phyloP scores from a whole-genome alignment of 495 filamentous ascomycete species.

The Aspergillus avenaceus region DNA sequence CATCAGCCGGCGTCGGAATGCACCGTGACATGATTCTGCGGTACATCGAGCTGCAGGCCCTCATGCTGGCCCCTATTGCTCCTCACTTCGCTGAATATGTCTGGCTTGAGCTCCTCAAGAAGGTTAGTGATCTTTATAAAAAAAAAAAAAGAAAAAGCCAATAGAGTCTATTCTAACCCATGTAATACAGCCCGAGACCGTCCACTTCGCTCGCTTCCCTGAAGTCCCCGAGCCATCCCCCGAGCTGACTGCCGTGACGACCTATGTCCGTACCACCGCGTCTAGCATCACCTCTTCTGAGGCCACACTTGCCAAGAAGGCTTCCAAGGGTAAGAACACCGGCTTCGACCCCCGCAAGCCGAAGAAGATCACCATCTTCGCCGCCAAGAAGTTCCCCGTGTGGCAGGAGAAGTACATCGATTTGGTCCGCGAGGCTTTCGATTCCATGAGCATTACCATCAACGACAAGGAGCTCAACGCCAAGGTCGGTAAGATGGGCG shows the following conservation, averaged over 20 bases:
- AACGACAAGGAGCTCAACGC: slow-evolving; percentile 78
- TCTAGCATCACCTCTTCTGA: slow-evolving; percentile 85
- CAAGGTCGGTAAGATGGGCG: slow-evolving; percentile 70
- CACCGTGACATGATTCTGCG: slow-evolving; percentile 69
- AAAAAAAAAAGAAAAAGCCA: slow-evolving; percentile 8
- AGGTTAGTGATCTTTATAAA: slow-evolving; percentile 41
- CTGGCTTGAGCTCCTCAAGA: slow-evolving; percentile 82
- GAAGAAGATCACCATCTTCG: slow-evolving; percentile 87
- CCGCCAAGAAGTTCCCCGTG: slow-evolving; percentile 68
- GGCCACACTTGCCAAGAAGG: slow-evolving; percentile 71
- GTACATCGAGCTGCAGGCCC: slow-evolving; percentile 85
- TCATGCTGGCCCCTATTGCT: slow-evolving; percentile 72
- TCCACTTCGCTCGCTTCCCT: slow-evolving; percentile 80
- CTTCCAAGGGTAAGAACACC: slow-evolving; percentile 80
- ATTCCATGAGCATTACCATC: slow-evolving; percentile 47
- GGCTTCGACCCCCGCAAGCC: slow-evolving; percentile 83
- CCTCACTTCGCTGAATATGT: slow-evolving; percentile 96
- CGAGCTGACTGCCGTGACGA: slow-evolving; percentile 67
- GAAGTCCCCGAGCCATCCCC: slow-evolving; percentile 56
- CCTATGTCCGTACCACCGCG: slow-evolving; percentile 72
- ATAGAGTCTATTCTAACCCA: slow-evolving; percentile 9
- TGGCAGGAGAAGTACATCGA: slow-evolving; percentile 95
- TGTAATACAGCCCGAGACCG: slow-evolving; percentile 53
- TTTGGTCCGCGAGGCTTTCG: slow-evolving; percentile 65
- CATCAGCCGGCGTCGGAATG: slow-evolving; percentile 72